phyloP scores from a whole-genome alignment of 1,139 yeast species.

The Candida mesenterica region DNA sequence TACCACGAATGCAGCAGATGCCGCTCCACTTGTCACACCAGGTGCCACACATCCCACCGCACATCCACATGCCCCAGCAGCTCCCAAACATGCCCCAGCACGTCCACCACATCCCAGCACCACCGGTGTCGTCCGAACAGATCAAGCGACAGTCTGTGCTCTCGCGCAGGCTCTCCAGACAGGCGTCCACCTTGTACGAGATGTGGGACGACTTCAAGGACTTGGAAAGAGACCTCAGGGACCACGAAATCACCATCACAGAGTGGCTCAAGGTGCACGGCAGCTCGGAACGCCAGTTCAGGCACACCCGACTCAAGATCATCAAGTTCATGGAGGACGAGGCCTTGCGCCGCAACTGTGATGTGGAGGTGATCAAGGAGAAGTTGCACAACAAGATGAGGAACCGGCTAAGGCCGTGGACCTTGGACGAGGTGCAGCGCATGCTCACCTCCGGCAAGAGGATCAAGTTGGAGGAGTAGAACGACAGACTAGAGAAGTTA shows the following conservation, averaged over 20 bases:
- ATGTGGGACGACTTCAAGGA: slow-evolving; percentile 43
- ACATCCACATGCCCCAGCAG: slow-evolving; percentile 3
- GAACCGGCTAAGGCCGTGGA: slow-evolving; percentile 35
- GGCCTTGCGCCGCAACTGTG: slow-evolving; percentile 21
- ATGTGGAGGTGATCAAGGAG: slow-evolving; percentile 30
- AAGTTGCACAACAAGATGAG: slow-evolving; percentile 34
- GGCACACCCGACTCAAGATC: slow-evolving; percentile 35
- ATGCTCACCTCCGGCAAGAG: slow-evolving; percentile 36
- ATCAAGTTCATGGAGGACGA: slow-evolving; percentile 36
- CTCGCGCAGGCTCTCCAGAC: slow-evolving; percentile 30
- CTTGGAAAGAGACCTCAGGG: slow-evolving; percentile 27
- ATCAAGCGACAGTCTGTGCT: slow-evolving; percentile 23
- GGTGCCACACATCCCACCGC: background rate
- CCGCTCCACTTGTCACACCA: background rate
- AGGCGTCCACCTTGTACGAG: slow-evolving; percentile 33
- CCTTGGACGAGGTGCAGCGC: slow-evolving; percentile 39
- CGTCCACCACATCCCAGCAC: slow-evolving; percentile 1
- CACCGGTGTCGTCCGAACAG: slow-evolving; percentile 10
- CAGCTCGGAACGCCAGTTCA: slow-evolving; percentile 33
- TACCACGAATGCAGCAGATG: background rate
- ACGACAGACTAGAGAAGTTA: background rate
- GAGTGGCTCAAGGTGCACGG: slow-evolving; percentile 40
- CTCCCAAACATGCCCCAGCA: slow-evolving; percentile 2
- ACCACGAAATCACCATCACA: slow-evolving; percentile 29
- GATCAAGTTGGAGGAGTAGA: slow-evolving; percentile 26